These are phyloP conservation scores for Zea mays DNA, from an alignment of 176 grass and related monocot species.

Conservation along the genomic window Zm-B73-REFERENCE-NAM-5.0 NC_050097.1:149010501-149011000, in stretches of 20 bases:
- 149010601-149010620: neutral
- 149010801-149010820: neutral
- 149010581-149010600: neutral
- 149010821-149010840: constrained; percentile 16
- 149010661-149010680: neutral
- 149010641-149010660: neutral
- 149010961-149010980: constrained; percentile 61
- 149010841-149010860: neutral
- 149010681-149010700: neutral
- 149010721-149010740: neutral
- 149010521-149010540: neutral
- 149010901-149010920: constrained; percentile 44
- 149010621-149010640: neutral
- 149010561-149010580: neutral
- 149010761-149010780: neutral
- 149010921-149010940: constrained; percentile 76
- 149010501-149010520: neutral
- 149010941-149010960: constrained; percentile 42
- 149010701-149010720: neutral
- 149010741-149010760: neutral
- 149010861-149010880: constrained; percentile 23
- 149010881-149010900: constrained; percentile 47
- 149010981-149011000: constrained; percentile 82
- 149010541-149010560: neutral
- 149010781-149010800: neutral